Evolutionary conservation across 1,284 basidiomycete genomes (phyloP).

Genomic region (Ustilago tritici): DNA sequence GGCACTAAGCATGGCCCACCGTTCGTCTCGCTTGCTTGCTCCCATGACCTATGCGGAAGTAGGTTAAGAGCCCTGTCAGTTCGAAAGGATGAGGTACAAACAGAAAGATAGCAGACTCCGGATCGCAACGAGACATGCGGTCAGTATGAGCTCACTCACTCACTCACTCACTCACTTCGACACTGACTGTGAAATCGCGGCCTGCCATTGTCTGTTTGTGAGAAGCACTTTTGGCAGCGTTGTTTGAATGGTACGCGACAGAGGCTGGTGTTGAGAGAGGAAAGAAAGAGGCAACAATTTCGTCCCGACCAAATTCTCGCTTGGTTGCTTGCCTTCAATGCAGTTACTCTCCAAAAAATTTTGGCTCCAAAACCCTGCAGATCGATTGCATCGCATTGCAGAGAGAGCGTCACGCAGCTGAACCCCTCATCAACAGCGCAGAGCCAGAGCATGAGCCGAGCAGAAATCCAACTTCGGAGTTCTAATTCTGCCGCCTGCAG

Average conservation of each 20-base stretch:
- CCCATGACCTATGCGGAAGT: background rate
- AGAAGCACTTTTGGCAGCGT: background rate
- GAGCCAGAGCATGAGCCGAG: background rate
- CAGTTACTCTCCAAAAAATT: background rate
- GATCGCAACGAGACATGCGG: background rate
- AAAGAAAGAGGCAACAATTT: background rate
- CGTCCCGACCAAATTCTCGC: conserved; percentile 3
- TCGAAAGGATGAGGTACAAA: background rate
- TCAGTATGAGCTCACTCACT: background rate
- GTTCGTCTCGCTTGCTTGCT: background rate
- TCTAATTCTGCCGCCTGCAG: background rate
- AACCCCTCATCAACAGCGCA: background rate
- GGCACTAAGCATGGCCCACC: background rate
- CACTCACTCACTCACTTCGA: too few relatives aligned
- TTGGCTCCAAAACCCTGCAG: conserved; percentile 2
- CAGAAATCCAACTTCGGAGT: conserved; percentile 9
- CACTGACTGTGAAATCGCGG: background rate
- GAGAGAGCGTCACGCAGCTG: background rate
- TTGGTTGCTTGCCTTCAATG: background rate
- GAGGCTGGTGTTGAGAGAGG: background rate
- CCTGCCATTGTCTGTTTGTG: background rate
- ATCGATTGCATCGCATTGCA: conserved; percentile 3
- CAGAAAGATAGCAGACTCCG: background rate
- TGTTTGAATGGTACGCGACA: conserved; percentile 1
- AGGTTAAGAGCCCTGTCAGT: background rate